These are phyloP conservation scores for Pyrenophora teres DNA, from an alignment of 2,329 filamentous ascomycete genomes.

Conservation along the genomic window DNA sequence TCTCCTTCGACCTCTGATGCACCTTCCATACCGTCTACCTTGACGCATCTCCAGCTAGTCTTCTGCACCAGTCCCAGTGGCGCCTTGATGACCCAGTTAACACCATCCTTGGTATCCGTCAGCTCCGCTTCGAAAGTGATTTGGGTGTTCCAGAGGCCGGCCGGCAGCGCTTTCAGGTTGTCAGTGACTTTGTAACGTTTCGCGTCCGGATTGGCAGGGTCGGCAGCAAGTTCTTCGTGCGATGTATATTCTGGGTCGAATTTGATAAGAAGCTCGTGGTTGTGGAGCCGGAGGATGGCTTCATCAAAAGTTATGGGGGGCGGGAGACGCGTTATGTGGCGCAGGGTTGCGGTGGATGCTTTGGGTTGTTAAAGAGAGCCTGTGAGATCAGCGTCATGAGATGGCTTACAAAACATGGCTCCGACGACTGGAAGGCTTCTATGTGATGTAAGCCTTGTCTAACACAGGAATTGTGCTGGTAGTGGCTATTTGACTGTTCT, in stretches of 20 bases:
- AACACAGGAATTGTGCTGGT: too few relatives aligned
- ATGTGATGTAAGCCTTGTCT: too few relatives aligned
- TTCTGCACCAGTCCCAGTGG: slow-evolving; percentile 42
- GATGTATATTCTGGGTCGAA: slow-evolving; percentile 45
- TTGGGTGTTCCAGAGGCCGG: slow-evolving; percentile 44
- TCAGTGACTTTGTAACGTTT: slow-evolving; percentile 47
- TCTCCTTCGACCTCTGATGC: slow-evolving; percentile 16
- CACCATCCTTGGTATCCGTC: slow-evolving; percentile 40
- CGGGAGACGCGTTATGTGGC: slow-evolving; percentile 43
- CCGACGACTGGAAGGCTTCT: too few relatives aligned
- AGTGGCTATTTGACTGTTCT: too few relatives aligned
- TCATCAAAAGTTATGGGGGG: slow-evolving; percentile 23
- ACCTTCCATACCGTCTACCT: slow-evolving; percentile 20
- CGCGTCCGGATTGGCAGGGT: slow-evolving; percentile 24
- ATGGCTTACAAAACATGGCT: slow-evolving; percentile 38
- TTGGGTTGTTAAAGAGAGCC: slow-evolving; percentile 30
- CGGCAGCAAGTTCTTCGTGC: slow-evolving; percentile 36
- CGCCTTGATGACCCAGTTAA: slow-evolving; percentile 44
- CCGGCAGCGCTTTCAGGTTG: slow-evolving; percentile 44
- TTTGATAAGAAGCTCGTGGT: slow-evolving; percentile 45
- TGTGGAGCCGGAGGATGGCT: slow-evolving; percentile 34
- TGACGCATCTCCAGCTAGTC: slow-evolving; percentile 39
- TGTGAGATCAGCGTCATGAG: neutral
- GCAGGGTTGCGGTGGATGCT: slow-evolving; percentile 38
- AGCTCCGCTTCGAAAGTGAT: slow-evolving; percentile 43